phyloP scores from a whole-genome alignment of 176 grass and related monocot species.

The Neostapfia colusana region DNA sequence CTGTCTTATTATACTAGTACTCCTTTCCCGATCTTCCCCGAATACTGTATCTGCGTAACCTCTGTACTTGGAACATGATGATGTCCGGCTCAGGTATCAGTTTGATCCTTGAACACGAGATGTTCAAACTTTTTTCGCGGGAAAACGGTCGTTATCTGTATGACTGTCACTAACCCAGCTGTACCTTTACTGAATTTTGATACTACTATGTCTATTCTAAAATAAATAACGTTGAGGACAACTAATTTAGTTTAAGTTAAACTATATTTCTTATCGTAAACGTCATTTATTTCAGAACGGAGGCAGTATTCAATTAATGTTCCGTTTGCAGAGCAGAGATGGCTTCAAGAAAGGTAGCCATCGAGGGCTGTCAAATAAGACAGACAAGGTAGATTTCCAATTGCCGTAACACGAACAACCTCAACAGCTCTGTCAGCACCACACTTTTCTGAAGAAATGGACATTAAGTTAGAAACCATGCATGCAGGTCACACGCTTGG shows the following conservation, averaged over 20 bases:
- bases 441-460: background rate
- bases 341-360: background rate
- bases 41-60: background rate
- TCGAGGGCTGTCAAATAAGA: background rate
- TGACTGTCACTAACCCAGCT: no score
- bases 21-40: background rate
- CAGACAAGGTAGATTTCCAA: background rate
- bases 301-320: background rate
- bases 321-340: conserved; percentile 3
- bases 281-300: no score
- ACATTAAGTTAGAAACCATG: background rate
- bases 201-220: background rate
- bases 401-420: background rate
- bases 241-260: no score
- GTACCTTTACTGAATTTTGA: background rate
- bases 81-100: background rate
- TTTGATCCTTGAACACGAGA: background rate
- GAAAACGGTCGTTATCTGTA: no score
- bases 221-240: no score
- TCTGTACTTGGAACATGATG: background rate
- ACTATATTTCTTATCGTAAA: no score
- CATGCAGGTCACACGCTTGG: conserved; percentile 18
- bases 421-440: conserved; percentile 7
- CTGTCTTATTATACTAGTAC: background rate
- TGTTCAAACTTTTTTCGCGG: background rate